These are phyloP conservation scores for Cryomyces antarcticus DNA, from an alignment of 495 filamentous ascomycete genomes.

Conservation along the genomic window DNA sequence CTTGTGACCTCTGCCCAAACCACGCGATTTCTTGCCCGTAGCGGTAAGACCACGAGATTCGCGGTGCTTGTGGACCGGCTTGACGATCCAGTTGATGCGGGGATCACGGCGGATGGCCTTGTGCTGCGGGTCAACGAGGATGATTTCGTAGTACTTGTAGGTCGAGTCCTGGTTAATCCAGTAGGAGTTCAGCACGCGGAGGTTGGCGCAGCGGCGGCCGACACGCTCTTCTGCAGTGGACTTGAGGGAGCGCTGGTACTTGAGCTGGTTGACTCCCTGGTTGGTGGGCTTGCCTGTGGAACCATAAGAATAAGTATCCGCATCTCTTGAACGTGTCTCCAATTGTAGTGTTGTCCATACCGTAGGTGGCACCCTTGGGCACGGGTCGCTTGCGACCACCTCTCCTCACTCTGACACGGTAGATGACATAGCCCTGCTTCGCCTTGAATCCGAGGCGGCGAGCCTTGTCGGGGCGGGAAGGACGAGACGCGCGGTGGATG, in stretches of 20 bases:
- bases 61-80: slow-evolving; percentile 99
- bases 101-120: slow-evolving; percentile 98
- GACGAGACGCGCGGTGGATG: slow-evolving; percentile 95
- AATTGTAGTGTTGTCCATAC: slow-evolving; percentile 27
- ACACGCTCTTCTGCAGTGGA: slow-evolving; percentile 99
- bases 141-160: slow-evolving; percentile 99
- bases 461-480: slow-evolving; percentile 97
- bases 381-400: slow-evolving; percentile 87
- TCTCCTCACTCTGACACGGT: slow-evolving; percentile 90
- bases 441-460: slow-evolving; percentile 99
- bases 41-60: slow-evolving; percentile 90
- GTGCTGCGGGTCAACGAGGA: slow-evolving; percentile 98
- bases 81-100: slow-evolving; percentile 99
- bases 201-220: slow-evolving; percentile 92
- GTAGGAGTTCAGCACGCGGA: slow-evolving; percentile 99
- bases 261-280: slow-evolving; percentile 99
- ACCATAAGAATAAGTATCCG: not conserved
- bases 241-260: slow-evolving; percentile 97
- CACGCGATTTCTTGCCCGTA: slow-evolving; percentile 97
- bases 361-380: slow-evolving; percentile 96
- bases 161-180: slow-evolving; percentile 99
- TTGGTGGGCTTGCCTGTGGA: slow-evolving; percentile 90
- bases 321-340: not conserved
- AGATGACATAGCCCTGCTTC: slow-evolving; percentile 99
- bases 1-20: slow-evolving; percentile 93